Percentiles rank a stretch among this genome's conserved stretches.
These are phyloP conservation scores for Cynara cardunculus DNA, from an alignment of 129 eudicot genomes.

Conservation along the genomic window DNA sequence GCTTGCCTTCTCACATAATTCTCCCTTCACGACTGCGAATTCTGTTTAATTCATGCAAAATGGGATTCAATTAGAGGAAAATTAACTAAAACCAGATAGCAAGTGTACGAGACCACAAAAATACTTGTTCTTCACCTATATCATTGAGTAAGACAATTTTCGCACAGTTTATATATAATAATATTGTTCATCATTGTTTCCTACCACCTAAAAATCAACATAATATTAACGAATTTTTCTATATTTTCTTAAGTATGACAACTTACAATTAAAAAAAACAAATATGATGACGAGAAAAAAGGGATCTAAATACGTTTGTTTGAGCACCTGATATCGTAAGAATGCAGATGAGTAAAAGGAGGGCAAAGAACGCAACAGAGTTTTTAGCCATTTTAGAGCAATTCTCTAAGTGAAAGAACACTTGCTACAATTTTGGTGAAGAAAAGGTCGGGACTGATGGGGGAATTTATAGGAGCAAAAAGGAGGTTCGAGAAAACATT, in stretches of 20 bases:
- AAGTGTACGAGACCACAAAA: neutral
- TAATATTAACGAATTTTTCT: neutral
- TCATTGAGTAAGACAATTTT: neutral
- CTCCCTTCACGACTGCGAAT: conserved; percentile 2
- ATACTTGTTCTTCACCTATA: too few relatives aligned
- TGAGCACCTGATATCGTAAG: neutral
- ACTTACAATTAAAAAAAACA: neutral
- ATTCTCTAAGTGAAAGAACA: neutral
- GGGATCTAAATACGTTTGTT: neutral
- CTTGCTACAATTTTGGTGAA: conserved; percentile 6
- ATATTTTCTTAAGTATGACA: neutral
- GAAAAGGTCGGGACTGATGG: neutral
- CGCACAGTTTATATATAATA: neutral
- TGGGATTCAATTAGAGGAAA: neutral
- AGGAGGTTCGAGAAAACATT: neutral
- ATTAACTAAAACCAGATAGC: neutral
- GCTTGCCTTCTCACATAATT: conserved; percentile 30
- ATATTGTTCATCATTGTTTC: neutral
- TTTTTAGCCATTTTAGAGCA: conserved; percentile 9
- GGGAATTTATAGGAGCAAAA: conserved; percentile 10
- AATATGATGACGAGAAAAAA: neutral
- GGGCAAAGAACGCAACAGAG: neutral
- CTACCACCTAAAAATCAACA: neutral
- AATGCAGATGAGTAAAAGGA: neutral
- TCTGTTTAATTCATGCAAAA: conserved; percentile 4